Conservation (phyloP, 176 grass and related monocot species). For the Saccharum spontaneum region DNA sequence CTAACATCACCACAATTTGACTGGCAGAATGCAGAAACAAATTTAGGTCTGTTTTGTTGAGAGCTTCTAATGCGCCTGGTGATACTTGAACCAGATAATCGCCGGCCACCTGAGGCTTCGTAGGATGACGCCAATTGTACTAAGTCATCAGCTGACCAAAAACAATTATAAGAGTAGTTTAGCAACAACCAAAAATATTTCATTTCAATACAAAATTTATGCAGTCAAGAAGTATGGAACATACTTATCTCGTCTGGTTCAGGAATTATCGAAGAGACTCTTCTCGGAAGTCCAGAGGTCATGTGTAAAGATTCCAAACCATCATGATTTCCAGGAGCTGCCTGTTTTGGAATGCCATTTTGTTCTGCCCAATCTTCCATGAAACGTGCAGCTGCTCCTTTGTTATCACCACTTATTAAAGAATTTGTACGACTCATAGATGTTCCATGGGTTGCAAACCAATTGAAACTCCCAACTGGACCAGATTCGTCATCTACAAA, state of each 20-base stretch:
- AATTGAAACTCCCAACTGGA: constrained; percentile 89
- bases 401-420: constrained; percentile 97
- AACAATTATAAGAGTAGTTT: constrained; percentile 18
- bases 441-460: constrained; percentile 97
- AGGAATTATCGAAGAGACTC: constrained; percentile 84
- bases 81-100: constrained; percentile 60
- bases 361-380: constrained; percentile 94
- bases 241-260: constrained; percentile 78
- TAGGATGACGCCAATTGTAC: constrained; percentile 77
- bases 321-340: constrained; percentile 17
- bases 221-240: constrained; percentile 26
- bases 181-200: neutral
- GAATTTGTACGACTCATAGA: constrained; percentile 97
- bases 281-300: constrained; percentile 48
- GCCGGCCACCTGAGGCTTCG: constrained; percentile 72
- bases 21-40: constrained; percentile 97
- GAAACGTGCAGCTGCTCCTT: constrained; percentile 92
- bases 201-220: constrained; percentile 17
- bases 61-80: constrained; percentile 64
- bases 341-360: constrained; percentile 55
- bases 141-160: constrained; percentile 69
- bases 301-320: constrained; percentile 33
- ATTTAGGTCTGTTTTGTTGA: constrained; percentile 55
- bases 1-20: constrained; percentile 99
- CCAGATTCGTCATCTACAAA: constrained; percentile 84